These are phyloP conservation scores for Hirschfeldia incana DNA, from an alignment of 345 rosid genomes.

Conservation along the genomic window DNA sequence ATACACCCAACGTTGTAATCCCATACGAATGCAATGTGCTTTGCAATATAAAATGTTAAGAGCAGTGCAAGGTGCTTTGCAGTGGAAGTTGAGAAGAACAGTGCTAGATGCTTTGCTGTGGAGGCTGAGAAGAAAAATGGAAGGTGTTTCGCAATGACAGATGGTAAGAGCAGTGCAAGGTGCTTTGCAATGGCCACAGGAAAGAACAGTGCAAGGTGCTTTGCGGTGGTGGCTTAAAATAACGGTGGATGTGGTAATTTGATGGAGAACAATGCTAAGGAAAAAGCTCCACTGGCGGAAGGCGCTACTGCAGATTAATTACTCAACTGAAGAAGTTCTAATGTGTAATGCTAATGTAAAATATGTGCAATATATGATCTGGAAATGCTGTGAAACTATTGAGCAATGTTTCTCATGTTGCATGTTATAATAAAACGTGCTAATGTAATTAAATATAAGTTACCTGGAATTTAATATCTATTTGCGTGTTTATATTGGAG, in stretches of 20 bases:
- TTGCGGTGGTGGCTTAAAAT: not conserved
- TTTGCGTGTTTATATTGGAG: too few species aligned
- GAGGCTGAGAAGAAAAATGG: not conserved
- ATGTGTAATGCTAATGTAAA: not conserved
- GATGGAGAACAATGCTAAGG: not conserved
- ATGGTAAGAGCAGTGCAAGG: not conserved
- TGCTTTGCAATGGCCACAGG: not conserved
- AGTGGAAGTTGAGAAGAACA: not conserved
- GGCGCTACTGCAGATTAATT: not conserved
- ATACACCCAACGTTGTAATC: too few species aligned
- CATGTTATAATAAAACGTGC: not conserved
- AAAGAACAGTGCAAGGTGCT: not conserved
- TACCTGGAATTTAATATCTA: not conserved
- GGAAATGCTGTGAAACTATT: not conserved
- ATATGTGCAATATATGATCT: not conserved
- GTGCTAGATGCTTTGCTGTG: not conserved
- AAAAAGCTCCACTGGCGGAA: not conserved
- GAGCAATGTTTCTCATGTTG: not conserved
- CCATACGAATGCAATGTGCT: not conserved
- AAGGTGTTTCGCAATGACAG: not conserved
- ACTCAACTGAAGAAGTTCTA: not conserved
- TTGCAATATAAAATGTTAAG: not conserved
- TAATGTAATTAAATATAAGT: slow-evolving; percentile 8
- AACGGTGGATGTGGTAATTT: not conserved
- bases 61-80: not conserved